Percentiles rank a stretch among this genome's conserved stretches.
phyloP scores from a whole-genome alignment of 2,329 filamentous ascomycete species.

The Trichoderma lentiforme region DNA sequence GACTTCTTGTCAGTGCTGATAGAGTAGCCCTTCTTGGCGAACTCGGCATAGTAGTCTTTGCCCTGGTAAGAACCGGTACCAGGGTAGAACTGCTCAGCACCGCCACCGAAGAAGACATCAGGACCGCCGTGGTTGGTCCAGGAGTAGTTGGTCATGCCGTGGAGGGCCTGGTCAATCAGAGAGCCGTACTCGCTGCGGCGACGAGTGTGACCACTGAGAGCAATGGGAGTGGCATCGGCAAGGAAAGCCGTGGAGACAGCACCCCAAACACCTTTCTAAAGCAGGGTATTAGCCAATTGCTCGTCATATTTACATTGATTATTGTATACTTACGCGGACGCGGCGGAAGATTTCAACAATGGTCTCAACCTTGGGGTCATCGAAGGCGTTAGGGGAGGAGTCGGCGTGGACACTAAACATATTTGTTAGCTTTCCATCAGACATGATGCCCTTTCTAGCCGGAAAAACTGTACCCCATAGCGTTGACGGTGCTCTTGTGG shows the following conservation, averaged over 20 bases:
- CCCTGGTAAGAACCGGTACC: conserved; percentile 62
- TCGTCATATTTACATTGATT: conserved; percentile 5
- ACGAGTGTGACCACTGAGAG: conserved; percentile 69
- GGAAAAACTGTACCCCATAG: conserved; percentile 55
- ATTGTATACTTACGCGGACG: conserved; percentile 52
- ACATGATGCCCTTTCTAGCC: not conserved
- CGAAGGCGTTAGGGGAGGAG: conserved; percentile 67
- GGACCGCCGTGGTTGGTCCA: conserved; percentile 74
- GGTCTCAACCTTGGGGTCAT: conserved; percentile 84
- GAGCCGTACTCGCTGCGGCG: conserved; percentile 65
- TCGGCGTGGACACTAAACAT: conserved; percentile 64
- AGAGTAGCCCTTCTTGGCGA: conserved; percentile 68
- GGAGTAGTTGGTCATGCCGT: conserved; percentile 74
- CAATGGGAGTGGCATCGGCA: conserved; percentile 79
- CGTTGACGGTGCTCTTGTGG: conserved; percentile 81
- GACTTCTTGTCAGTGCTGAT: conserved; percentile 72
- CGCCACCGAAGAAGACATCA: conserved; percentile 79
- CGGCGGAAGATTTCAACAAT: conserved; percentile 76
- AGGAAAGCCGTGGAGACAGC: conserved; percentile 78
- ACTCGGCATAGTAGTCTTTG: conserved; percentile 77
- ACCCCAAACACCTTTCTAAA: conserved; percentile 53
- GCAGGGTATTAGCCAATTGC: not conserved
- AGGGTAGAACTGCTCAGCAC: conserved; percentile 75
- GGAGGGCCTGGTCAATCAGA: conserved; percentile 72
- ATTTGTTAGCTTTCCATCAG: conserved; percentile 1